Base-by-base conservation (phyloP, 2,329 filamentous ascomycete genomes). In the Pseudocercospora pini-densiflorae region DNA sequence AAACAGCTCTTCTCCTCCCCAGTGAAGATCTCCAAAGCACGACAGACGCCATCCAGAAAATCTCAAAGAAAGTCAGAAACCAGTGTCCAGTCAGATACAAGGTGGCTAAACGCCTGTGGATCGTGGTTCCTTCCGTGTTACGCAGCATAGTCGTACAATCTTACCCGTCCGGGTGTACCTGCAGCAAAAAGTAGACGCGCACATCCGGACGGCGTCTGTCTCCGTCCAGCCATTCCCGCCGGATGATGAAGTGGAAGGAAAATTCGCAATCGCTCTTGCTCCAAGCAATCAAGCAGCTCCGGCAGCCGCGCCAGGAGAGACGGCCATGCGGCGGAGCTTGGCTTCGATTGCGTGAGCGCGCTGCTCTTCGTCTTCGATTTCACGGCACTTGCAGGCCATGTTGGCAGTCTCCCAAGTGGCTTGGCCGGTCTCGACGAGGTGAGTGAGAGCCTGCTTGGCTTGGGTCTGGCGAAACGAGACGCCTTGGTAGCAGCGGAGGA, bases 321-420 rank as follows among this genome's bases (percentile, higher is more conserved):
- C 31, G 23, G 31, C 43, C 62, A 64, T 61, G 33, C 62, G 62
- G 40, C 62, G 62, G 45, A 64, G n/a, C 57, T 60, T 49, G 21
- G 24, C 36, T 14, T 64, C 62, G 31, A 64, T 27, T 16, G 63
- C 58, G 29, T 33, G 29, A 5, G 54, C 53, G 40, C 58, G 59
- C 53, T 66, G 51, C 21, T 62, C 59, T 55, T 59, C 54, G 33
- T 45, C 12, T 53, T 65, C 63, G 24, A 65, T 65, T 36, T 61
- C 63, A 24, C 33, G 57, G 31, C 63, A 65, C 29, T 53, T 54
- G 60, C 64, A 66, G 16, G 53, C 55, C 59, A 66, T 68, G 53
- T 29, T 47, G 36, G 60, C 53, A 12, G 54, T 65, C 51, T 70
- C 68, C 68, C 65, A 70, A 1, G 63, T 64, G 3, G 59, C 65